A percentile compares a stretch with the other conserved stretches of the same genome.
These are phyloP conservation scores for Penstemon barbatus DNA, from an alignment of 257 asterid genomes.

Conservation along the genomic window DNA sequence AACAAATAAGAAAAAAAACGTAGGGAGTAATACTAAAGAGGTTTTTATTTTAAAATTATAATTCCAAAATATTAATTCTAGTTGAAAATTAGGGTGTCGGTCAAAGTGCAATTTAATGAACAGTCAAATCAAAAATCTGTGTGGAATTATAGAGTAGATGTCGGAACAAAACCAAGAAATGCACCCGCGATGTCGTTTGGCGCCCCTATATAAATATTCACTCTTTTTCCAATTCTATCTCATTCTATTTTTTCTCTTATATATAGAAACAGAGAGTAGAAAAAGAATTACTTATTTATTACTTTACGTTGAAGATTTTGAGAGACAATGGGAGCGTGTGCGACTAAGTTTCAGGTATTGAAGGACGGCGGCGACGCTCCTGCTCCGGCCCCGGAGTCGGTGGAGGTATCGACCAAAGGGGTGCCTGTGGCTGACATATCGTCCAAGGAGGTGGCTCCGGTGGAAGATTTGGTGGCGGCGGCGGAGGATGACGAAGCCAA, in stretches of 20 bases:
- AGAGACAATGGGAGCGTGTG: slow-evolving; percentile 61
- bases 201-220: slow-evolving; percentile 29
- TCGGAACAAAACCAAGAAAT: slow-evolving; percentile 33
- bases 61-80: not conserved
- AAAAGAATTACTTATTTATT: not conserved
- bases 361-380: slow-evolving; percentile 39
- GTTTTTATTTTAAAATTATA: not conserved
- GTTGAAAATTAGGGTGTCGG: slow-evolving; percentile 23
- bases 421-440: no score
- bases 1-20: no score
- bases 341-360: slow-evolving; percentile 45
- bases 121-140: slow-evolving; percentile 16
- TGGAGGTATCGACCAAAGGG: slow-evolving; percentile 23
- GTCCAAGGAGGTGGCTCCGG: slow-evolving; percentile 26
- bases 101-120: slow-evolving; percentile 19
- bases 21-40: not conserved
- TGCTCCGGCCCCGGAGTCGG: slow-evolving; percentile 36
- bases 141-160: slow-evolving; percentile 38
- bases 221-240: slow-evolving; percentile 22
- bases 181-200: slow-evolving; percentile 31
- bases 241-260: slow-evolving; percentile 17
- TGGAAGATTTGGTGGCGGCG: slow-evolving; percentile 31
- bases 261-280: slow-evolving; percentile 15
- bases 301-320: not conserved
- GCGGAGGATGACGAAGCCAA: slow-evolving; percentile 37